Evolutionary conservation across 495 filamentous ascomycete species (phyloP).

Genomic region (Umbilicaria muhlenbergii): DNA sequence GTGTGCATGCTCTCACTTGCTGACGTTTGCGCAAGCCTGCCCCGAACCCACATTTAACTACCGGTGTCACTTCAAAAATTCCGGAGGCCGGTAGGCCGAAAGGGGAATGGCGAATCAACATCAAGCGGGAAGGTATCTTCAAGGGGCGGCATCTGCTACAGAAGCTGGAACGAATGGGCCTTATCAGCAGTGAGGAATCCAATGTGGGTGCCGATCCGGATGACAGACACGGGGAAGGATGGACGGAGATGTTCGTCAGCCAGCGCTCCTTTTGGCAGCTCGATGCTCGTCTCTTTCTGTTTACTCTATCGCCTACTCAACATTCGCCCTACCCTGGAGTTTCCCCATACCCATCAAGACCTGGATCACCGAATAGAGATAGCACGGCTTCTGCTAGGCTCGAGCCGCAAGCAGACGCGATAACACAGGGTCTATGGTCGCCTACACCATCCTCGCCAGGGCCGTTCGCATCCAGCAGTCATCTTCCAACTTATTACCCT

Average conservation of each 20-base stretch:
- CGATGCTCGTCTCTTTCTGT: constrained; percentile 73
- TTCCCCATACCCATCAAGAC: constrained; percentile 37
- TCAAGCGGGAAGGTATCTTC: constrained; percentile 76
- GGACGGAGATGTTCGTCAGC: constrained; percentile 70
- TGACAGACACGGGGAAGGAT: constrained; percentile 44
- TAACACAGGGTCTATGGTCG: constrained; percentile 19
- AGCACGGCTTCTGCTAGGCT: constrained; percentile 18
- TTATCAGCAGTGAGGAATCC: constrained; percentile 63
- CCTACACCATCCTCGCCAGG: constrained; percentile 28
- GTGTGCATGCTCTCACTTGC: too few relatives aligned
- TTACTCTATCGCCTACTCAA: constrained; percentile 54
- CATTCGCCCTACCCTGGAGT: constrained; percentile 39
- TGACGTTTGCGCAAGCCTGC: constrained; percentile 17
- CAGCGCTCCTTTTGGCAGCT: constrained; percentile 83
- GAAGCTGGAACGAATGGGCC: constrained; percentile 84
- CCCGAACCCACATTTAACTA: constrained; percentile 37
- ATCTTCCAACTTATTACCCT: constrained; percentile 83
- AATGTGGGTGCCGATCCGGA: constrained; percentile 50
- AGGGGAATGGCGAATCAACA: constrained; percentile 76
- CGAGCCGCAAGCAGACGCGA: constrained; percentile 16
- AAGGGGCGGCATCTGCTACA: constrained; percentile 67
- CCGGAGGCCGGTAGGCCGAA: constrained; percentile 54
- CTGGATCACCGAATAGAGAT: constrained; percentile 43
- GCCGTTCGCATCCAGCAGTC: constrained; percentile 60
- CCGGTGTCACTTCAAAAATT: constrained; percentile 44